A percentile compares a stretch with the other conserved stretches of the same genome.
Conservation (phyloP, 164 flowering plant genomes). For the Nelumbo lutea region DNA sequence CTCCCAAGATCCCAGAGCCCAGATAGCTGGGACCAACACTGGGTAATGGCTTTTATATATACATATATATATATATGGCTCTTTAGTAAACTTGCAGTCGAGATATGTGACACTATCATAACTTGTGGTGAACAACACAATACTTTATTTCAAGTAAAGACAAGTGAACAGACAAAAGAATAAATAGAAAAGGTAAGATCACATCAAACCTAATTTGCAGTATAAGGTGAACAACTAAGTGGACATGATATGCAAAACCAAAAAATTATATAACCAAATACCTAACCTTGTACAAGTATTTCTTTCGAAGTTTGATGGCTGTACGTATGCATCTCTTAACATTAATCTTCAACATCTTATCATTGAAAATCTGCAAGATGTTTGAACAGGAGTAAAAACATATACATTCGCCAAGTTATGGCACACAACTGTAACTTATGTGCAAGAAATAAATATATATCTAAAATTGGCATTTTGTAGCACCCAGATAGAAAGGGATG, state of each 20-base stretch:
- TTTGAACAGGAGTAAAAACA: not conserved
- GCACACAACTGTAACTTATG: not conserved
- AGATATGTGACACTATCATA: not conserved
- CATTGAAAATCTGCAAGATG: conserved; percentile 76
- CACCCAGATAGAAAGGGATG: too few relatives aligned
- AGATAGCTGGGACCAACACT: too few relatives aligned
- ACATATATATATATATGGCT: too few relatives aligned
- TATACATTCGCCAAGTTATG: not conserved
- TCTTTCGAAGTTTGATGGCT: conserved; percentile 81
- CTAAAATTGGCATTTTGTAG: too few relatives aligned
- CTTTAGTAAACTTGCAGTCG: too few relatives aligned
- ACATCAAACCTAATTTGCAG: not conserved
- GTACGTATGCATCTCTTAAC: conserved; percentile 64
- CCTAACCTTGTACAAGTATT: conserved; percentile 76
- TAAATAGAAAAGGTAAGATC: not conserved
- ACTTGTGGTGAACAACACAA: not conserved
- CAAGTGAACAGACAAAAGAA: not conserved
- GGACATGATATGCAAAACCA: not conserved
- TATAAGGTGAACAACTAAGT: not conserved
- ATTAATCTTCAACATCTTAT: conserved; percentile 68
- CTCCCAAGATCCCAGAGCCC: too few relatives aligned
- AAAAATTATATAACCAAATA: not conserved
- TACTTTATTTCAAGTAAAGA: not conserved
- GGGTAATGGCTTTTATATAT: too few relatives aligned
- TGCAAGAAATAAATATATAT: not conserved